phyloP scores from a whole-genome alignment of 495 filamentous ascomycete genomes.

The Neurospora sp. region DNA sequence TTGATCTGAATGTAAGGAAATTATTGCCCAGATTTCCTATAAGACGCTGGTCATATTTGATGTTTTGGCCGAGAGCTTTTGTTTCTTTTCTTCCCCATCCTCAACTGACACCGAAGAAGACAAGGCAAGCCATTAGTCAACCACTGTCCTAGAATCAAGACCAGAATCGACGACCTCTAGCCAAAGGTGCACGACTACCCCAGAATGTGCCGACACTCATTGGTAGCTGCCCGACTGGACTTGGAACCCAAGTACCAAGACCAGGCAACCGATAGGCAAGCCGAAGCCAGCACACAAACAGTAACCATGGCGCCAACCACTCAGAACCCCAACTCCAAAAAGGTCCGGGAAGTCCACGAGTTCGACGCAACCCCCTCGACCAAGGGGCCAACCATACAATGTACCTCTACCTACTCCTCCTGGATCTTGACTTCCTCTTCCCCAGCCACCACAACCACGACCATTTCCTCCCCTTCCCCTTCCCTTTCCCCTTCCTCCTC shows the following conservation, averaged over 20 bases:
- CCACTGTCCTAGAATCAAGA: neutral
- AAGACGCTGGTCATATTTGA: neutral
- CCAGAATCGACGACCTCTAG: neutral
- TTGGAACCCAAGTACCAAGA: neutral
- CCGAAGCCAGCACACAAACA: neutral
- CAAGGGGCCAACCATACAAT: neutral
- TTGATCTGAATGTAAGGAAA: neutral
- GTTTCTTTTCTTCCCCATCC: neutral
- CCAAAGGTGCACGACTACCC: too few species aligned
- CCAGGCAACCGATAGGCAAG: neutral
- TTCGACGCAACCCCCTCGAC: neutral
- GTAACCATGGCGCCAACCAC: neutral
- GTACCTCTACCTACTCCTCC: neutral
- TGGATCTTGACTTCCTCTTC: neutral
- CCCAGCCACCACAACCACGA: neutral
- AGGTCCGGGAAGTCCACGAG: neutral
- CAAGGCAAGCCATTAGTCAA: neutral
- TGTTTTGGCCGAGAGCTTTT: fast-evolving
- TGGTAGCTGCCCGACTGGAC: neutral
- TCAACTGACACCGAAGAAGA: neutral
- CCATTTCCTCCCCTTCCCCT: neutral
- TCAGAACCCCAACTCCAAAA: neutral
- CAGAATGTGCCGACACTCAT: neutral
- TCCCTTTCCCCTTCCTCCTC: neutral
- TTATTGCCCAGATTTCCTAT: neutral